Base-by-base conservation (phyloP, 139 green algal species). In the Chlorella sp. region DNA sequence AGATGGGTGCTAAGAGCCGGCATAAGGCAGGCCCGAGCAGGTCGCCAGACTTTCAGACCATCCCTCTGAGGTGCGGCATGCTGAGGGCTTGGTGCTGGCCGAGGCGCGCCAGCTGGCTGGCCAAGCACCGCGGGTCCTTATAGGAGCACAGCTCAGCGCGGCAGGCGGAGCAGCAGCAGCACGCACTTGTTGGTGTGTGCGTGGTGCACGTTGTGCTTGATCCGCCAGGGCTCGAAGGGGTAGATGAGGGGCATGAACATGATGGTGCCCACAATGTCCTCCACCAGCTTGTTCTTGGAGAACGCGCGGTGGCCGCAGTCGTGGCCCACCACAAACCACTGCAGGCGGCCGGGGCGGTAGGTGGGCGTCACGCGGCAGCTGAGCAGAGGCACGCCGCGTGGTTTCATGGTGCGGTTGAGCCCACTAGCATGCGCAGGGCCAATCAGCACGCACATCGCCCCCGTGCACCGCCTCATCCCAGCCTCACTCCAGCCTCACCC, bases 151-250 rank as follows among this genome's bases (percentile, higher is more conserved):
- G 1, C 67, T 32, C 2, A 11, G 67, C 67, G 1, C 22, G 69
- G 34, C 69, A 75, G 20, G 38, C 34, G 60, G 6, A 68, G 60
- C 2, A 36, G 60, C 60, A 68, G 60, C 2, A 36, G 60, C 60
- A 36, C 84, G 88, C 78, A 96, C 95, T 98, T 99, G 96, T 99
- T 99, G 76, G 97, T 99, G 92, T 98, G 93, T 5, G 97, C 96
- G 88, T 99, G 97, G 94, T 99, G 97, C 81, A 95, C 90, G 94
- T 99, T 98, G 96, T 99, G 97, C 96, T 99, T 99, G 91, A 99
- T 97, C 72, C 97, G 90, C 97, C 97, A 99, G 62, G 96, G 96
- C 94, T 99, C 97, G 80, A 98, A 99, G 81, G 97, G 97, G 92
- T 96, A 99, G 87, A 98, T 95, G 76, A 99, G 95, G 5, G 97